Evolutionary conservation across 2,329 filamentous ascomycete species (phyloP), one percentile per base, ranked within the genome.

Genomic region (Neopestalotiopsis clavispora): DNA sequence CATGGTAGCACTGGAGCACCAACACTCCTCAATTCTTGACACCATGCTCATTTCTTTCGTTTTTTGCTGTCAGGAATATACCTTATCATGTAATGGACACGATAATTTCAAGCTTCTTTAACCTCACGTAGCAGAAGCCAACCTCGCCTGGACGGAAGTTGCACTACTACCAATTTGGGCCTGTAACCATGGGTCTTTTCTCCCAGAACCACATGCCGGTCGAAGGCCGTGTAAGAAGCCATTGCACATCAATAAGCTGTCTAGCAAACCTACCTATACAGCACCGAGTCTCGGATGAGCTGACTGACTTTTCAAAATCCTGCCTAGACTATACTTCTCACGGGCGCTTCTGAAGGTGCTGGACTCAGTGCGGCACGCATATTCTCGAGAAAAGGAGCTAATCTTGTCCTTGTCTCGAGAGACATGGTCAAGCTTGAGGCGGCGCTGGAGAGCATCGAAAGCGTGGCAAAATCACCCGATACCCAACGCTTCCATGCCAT

Each of bases 401-500:
- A 58, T 20, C 17, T 58, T 1, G 23, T 58, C 20, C 17, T 58
- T 58, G 56, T 58, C 1, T 13, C 56, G 7, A 58, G 56, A 14
- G 28, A 58, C 13, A 1, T 5, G 20, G 20, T 20, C 17, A 58
- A 58, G 1, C 92, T 98, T 30, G 85, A 93, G 72, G 83, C 85
- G 34, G 91, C 93, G 5, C 77, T 97, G 57, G 80, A 85, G 67
- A 85, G 88, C 60, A 78, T 69, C 49, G 67, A 70, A 40, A 49
- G 88, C 59, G 86, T 87, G 10, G 93, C 94, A 58, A 87, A 87
- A 73, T 84, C 89, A 70, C 85, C 89, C 10, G 78, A 82, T 13
- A 84, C 83, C 34, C 95, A 98, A 77, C 89, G 89, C 70, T 97
- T 98, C 84, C 89, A 90, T 77, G 90, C 88, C 80, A 93, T 98